Evolutionary conservation across 768 basidiomycete species (phyloP).

Genomic region (Psilocybe azurescens): DNA sequence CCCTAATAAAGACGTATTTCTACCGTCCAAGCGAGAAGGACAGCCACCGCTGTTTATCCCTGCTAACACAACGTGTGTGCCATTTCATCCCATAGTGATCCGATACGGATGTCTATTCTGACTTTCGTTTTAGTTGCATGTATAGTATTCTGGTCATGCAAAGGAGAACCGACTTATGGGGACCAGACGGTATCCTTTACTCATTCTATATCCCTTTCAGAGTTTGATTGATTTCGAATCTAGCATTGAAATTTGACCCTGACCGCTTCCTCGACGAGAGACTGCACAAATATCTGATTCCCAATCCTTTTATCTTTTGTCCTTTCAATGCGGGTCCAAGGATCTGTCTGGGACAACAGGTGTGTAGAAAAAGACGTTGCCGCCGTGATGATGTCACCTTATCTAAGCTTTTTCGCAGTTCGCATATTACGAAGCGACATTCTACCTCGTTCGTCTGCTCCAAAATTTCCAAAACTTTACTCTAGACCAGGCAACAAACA

Average conservation of each 20-base stretch:
- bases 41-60: slow-evolving; percentile 29
- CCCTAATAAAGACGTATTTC: slow-evolving; percentile 17
- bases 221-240: too few relatives aligned
- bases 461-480: slow-evolving; percentile 50
- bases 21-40: slow-evolving; percentile 19
- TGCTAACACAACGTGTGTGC: slow-evolving; percentile 41
- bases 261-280: slow-evolving; percentile 61
- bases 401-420: slow-evolving; percentile 21
- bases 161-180: slow-evolving; percentile 55
- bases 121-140: slow-evolving; percentile 35
- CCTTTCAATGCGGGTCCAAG: slow-evolving; percentile 43
- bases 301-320: slow-evolving; percentile 47
- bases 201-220: neutral
- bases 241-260: slow-evolving; percentile 63
- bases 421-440: slow-evolving; percentile 40
- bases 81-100: slow-evolving; percentile 10
- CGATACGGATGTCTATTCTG: neutral
- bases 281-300: slow-evolving; percentile 44
- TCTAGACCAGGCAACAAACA: slow-evolving; percentile 41
- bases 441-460: slow-evolving; percentile 55
- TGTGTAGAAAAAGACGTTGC: slow-evolving; percentile 25
- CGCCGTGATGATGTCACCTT: neutral
- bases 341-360: slow-evolving; percentile 51
- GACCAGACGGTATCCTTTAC: slow-evolving; percentile 48
- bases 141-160: slow-evolving; percentile 50